These are phyloP conservation scores for Agaricales sp. DNA, from an alignment of 1,284 basidiomycete species.

Conservation along the genomic window DNA sequence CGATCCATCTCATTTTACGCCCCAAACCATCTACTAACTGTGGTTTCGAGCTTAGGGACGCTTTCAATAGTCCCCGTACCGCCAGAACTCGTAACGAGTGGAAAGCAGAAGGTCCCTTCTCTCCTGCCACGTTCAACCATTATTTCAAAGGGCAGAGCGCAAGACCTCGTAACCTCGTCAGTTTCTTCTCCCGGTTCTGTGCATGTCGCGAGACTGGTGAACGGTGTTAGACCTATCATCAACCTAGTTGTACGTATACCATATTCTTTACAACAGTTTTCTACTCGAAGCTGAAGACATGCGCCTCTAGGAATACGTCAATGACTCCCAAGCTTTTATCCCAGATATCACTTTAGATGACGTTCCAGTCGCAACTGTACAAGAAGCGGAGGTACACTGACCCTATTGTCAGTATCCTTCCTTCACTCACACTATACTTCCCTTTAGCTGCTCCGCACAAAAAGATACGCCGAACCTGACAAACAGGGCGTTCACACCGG, in stretches of 20 bases:
- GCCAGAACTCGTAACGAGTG: conserved; percentile 29
- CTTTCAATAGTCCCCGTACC: conserved; percentile 56
- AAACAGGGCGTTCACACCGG: conserved; percentile 56
- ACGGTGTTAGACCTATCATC: conserved; percentile 62
- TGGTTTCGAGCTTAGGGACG: conserved; percentile 58
- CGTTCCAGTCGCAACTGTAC: conserved; percentile 24
- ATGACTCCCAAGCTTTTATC: conserved; percentile 46
- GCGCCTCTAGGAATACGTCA: conserved; percentile 37
- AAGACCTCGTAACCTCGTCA: conserved; percentile 36
- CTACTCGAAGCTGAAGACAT: conserved; percentile 4
- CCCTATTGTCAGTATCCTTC: conserved; percentile 2
- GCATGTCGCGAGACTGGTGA: conserved; percentile 49
- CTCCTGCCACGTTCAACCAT: conserved; percentile 39
- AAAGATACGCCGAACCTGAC: conserved; percentile 59
- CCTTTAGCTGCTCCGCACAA: conserved; percentile 20
- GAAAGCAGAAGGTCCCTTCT: conserved; percentile 32
- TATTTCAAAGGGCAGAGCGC: conserved; percentile 26
- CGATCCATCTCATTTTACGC: conserved; percentile 39
- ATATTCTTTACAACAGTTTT: conserved; percentile 3
- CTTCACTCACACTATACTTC: conserved; percentile 4
- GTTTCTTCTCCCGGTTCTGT: conserved; percentile 39
- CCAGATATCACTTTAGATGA: conserved; percentile 44
- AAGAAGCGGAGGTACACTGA: conserved; percentile 15
- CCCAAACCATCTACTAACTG: conserved; percentile 36
- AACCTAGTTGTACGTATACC: conserved; percentile 45